Base-by-base conservation (phyloP, 345 rosid species). In the Toxicodendron radicans region DNA sequence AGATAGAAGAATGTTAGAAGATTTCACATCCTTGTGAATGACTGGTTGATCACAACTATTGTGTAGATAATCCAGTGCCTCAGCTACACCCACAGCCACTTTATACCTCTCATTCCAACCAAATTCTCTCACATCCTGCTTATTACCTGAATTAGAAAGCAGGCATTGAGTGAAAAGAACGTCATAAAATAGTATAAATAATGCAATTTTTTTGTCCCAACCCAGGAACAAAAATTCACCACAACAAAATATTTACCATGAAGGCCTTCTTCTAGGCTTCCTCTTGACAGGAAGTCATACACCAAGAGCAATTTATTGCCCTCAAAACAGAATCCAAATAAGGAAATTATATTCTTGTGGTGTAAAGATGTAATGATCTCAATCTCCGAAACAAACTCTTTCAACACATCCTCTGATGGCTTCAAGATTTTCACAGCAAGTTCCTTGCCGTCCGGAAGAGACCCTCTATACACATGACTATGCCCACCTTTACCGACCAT, bases 231-330 rank as follows among this genome's bases (percentile, higher is more conserved):
- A 56, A 78, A n/a, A 76, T n/a, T 63, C 32, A 54, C 38, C 33
- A 18, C 10, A 51, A 59, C 62, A 27, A 65, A 58, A 41, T 69
- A 64, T 8, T 63, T 78, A 94, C 99, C 95, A 74, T 96, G 91
- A 74, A 96, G 91, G 71, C 90, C 93, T 73, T 93, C 97, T 78
- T 96, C 99, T 43, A 96, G 90, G 82, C 97, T 93, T 84, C 99
- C 98, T 79, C 97, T 88, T n/a, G 91, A 83, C 73, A 93, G 64
- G 79, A 88, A 92, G 70, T 93, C 94, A 45, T 96, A 93, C 70
- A 90, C 90, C 84, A 96, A 78, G 73, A 89, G 84, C 68, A 96
- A 78, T 51, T 88, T 86, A 79, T 84, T 82, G 75, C 81, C 76
- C 82, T 91, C 98, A 45, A 79, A 88, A 81, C 97, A 93, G 78